Conservation (phyloP, 2,329 filamentous ascomycete genomes). For the Fusarium falciforme region DNA sequence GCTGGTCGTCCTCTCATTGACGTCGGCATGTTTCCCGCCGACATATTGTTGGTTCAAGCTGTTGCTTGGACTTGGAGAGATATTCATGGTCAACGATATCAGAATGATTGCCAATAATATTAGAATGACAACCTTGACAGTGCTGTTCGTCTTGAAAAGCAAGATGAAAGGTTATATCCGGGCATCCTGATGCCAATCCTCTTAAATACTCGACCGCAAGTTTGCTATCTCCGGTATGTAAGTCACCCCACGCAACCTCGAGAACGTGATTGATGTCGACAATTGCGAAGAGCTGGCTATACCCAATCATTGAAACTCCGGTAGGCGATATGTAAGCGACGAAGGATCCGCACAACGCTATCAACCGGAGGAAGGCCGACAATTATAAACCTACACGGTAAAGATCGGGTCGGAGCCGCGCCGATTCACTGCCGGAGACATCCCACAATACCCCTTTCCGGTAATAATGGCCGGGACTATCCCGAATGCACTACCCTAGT, state of each 20-base stretch:
- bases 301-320: constrained; percentile 1
- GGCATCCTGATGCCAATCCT: not conserved
- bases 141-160: not conserved
- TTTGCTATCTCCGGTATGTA: not conserved
- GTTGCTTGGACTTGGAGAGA: not conserved
- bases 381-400: not conserved
- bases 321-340: not conserved
- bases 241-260: not conserved
- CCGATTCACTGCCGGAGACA: not conserved
- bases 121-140: not conserved
- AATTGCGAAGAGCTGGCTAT: not conserved
- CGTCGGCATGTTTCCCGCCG: not conserved
- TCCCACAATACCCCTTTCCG: not conserved
- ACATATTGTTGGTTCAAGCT: not conserved
- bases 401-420: not conserved
- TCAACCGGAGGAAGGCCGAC: not conserved
- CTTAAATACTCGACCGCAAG: not conserved
- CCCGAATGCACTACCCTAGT: not conserved
- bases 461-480: not conserved
- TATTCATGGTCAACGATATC: constrained; percentile 1
- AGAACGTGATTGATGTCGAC: constrained; percentile 7
- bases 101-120: not conserved
- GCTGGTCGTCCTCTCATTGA: not conserved
- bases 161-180: not conserved
- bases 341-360: not conserved